Conservation (phyloP, 2,329 filamentous ascomycete genomes). For the Ophiostoma perfectum region DNA sequence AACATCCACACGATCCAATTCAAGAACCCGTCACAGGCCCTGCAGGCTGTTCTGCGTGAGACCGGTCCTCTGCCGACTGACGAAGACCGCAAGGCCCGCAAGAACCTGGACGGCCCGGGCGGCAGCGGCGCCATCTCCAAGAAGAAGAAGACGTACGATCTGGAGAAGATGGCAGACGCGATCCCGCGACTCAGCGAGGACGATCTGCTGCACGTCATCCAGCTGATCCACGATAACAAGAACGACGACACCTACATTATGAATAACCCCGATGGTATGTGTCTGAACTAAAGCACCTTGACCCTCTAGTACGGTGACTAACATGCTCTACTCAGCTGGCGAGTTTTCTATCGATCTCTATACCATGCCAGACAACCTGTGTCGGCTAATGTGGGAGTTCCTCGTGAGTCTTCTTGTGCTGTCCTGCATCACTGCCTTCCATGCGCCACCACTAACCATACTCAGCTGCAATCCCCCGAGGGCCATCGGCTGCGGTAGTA, state of each 20-base stretch:
- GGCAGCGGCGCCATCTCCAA: slow-evolving; percentile 40
- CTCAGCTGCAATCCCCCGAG: slow-evolving; percentile 18
- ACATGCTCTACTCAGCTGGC: slow-evolving; percentile 52
- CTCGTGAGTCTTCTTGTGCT: slow-evolving; percentile 39
- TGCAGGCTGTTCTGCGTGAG: slow-evolving; percentile 73
- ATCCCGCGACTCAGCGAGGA: slow-evolving; percentile 87
- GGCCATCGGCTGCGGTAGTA: slow-evolving; percentile 21
- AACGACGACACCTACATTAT: slow-evolving; percentile 89
- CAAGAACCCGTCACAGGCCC: slow-evolving; percentile 85
- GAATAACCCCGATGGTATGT: slow-evolving; percentile 85
- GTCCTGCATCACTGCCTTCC: too few relatives aligned
- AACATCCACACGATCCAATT: slow-evolving; percentile 75
- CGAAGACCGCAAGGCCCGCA: slow-evolving; percentile 59
- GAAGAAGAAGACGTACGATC: slow-evolving; percentile 68
- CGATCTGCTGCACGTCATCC: slow-evolving; percentile 87
- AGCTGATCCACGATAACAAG: slow-evolving; percentile 98
- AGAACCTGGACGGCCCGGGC: slow-evolving; percentile 53
- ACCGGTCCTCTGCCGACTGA: slow-evolving; percentile 80
- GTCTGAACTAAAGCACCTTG: background rate
- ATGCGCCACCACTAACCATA: too few relatives aligned
- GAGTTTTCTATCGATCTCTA: slow-evolving; percentile 98
- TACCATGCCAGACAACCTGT: slow-evolving; percentile 83
- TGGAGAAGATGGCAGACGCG: slow-evolving; percentile 93
- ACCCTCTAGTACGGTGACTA: slow-evolving; percentile 10
- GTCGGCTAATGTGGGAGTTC: slow-evolving; percentile 96